Conservation (phyloP, 768 basidiomycete species). For the Lactifluus piperatus region DNA sequence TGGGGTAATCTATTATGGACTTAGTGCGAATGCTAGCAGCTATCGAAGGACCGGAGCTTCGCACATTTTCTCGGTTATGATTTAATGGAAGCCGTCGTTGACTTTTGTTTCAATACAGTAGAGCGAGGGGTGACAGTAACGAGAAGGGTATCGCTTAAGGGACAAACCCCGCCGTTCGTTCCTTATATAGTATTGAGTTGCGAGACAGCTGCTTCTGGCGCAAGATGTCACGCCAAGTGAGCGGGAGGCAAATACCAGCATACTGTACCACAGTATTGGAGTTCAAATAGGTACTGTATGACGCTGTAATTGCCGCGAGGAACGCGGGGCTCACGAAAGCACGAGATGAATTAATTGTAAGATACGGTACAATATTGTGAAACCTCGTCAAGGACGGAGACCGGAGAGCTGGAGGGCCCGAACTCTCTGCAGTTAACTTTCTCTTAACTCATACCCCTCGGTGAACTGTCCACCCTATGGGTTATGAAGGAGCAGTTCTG, state of each 20-base stretch:
- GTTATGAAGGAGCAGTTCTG: too few species aligned
- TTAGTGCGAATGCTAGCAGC: not conserved
- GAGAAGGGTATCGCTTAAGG: not conserved
- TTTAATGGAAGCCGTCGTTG: not conserved
- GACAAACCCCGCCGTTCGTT: not conserved
- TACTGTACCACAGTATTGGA: too few species aligned
- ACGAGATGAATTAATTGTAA: not conserved
- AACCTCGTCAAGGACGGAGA: not conserved
- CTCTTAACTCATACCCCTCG: too few species aligned
- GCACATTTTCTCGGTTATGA: not conserved
- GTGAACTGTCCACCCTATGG: too few species aligned
- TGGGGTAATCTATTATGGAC: not conserved
- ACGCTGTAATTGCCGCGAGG: not conserved
- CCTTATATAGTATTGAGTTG: not conserved
- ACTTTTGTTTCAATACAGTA: not conserved
- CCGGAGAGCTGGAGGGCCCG: too few species aligned
- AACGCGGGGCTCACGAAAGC: not conserved
- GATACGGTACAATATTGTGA: not conserved
- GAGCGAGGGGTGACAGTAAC: not conserved
- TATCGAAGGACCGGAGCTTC: not conserved
- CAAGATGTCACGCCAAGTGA: not conserved
- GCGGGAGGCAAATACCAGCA: not conserved
- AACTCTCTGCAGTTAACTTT: too few species aligned
- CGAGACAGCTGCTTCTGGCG: not conserved
- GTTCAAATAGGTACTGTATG: not conserved